Base-by-base conservation (phyloP, 2,329 filamentous ascomycete species). In the Stromatinia cepivora region DNA sequence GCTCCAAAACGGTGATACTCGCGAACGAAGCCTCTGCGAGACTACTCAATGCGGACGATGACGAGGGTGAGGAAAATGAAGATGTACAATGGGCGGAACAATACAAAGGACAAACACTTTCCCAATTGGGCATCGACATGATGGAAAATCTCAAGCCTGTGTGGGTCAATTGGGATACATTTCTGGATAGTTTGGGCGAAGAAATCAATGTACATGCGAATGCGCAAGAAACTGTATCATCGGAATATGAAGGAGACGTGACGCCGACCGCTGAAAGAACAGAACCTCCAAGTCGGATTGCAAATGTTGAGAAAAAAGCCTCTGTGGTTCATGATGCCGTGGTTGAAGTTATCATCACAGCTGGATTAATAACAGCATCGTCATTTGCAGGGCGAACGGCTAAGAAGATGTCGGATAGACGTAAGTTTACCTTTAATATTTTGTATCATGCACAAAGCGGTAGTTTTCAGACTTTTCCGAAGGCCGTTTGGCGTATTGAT, bases 21-120 rank as follows among this genome's bases (percentile, higher is more conserved):
- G 91, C 90, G 45, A 94, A 94, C 74, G 89, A 93, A 73, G 88
- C 91, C 28, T 90, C 93, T 86, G 90, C 88, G 1, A 84, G 87
- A 67, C 80, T 94, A 75, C 80, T 94, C 31, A 89, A 87, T 5
- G 82, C 91, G 62, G 82, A 87, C 36, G 79, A 81, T 31, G 75
- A 79, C 56, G 78, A 78, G 28, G 77, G 78, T n/a, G 77, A 79
- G 39, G 74, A 80, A 5, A 28, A 34, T 25, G 79, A 80, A 22
- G 79, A 83, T 53, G 81, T 82, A 59, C 76, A 78, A 7, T 77
- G 81, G 4, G 81, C 81, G 13, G 89, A 93, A 46, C 80, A 82
- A 28, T 81, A 94, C 22, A 84, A 85, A 42, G 90, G 90, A 1
- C 87, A 90, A 75, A 86, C 86, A 0, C 81, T 94, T 62, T 86